A percentile compares a stretch with the other conserved stretches of the same genome.
These are phyloP conservation scores for Collybiopsis luxurians DNA, from an alignment of 768 basidiomycete species.

Conservation along the genomic window DNA sequence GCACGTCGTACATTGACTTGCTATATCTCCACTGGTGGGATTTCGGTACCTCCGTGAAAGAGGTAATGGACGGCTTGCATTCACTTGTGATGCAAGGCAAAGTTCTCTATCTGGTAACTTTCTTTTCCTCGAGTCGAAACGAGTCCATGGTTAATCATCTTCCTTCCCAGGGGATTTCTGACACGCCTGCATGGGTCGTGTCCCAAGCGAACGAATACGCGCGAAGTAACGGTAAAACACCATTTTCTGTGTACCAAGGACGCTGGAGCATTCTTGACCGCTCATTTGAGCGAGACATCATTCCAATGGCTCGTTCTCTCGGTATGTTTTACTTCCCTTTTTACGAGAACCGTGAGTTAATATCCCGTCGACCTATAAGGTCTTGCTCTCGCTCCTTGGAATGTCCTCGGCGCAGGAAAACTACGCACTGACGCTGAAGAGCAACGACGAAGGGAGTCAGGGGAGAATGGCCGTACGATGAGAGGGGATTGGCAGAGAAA, in stretches of 20 bases:
- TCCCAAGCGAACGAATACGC: conserved; percentile 39
- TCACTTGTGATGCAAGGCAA: conserved; percentile 40
- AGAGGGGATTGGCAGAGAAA: conserved; percentile 30
- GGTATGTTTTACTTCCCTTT: neutral
- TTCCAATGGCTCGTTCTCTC: conserved; percentile 28
- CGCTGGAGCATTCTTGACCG: conserved; percentile 29
- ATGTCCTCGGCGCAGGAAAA: conserved; percentile 26
- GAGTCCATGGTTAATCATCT: no score
- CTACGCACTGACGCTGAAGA: conserved; percentile 29
- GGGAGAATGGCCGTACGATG: conserved; percentile 36
- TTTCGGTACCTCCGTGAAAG: conserved; percentile 40
- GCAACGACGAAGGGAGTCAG: conserved; percentile 18
- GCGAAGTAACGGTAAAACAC: conserved; percentile 35
- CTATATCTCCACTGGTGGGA: conserved; percentile 57
- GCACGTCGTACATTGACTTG: conserved; percentile 59
- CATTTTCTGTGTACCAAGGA: conserved; percentile 46
- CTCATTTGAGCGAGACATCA: conserved; percentile 43
- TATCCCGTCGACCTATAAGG: conserved; percentile 8
- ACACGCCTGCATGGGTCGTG: conserved; percentile 37
- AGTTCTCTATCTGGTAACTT: conserved; percentile 36
- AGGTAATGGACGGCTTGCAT: conserved; percentile 45
- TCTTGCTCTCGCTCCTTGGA: conserved; percentile 37
- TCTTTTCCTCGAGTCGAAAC: neutral
- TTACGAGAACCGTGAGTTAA: neutral
- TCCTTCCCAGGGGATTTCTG: conserved; percentile 20